Conservation (phyloP, 345 rosid genomes). For the Heritiera fomes region DNA sequence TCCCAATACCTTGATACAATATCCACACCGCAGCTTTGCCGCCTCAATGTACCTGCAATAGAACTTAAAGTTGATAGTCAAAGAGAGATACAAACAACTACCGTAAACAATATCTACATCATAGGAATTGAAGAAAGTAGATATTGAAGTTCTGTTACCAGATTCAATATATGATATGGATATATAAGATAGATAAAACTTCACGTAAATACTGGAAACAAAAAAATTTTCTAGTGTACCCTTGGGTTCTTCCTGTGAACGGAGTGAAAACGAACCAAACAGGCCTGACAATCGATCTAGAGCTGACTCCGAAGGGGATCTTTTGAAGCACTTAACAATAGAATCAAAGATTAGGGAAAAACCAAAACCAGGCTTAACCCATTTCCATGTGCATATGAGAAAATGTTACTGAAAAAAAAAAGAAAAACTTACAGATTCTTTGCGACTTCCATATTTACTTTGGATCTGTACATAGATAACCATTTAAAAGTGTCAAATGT, state of each 20-base stretch:
- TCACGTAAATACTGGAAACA: background rate
- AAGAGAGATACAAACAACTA: background rate
- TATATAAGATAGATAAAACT: background rate
- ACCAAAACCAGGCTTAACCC: background rate
- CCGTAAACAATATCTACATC: background rate
- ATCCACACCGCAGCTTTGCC: conserved; percentile 76
- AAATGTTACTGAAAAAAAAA: background rate
- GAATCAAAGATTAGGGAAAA: conserved; percentile 2
- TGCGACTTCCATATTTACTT: background rate
- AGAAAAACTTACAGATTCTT: conserved; percentile 5
- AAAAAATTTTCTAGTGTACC: conserved; percentile 40
- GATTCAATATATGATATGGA: background rate
- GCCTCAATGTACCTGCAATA: conserved; percentile 57
- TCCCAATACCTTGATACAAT: conserved; percentile 54
- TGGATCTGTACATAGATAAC: conserved; percentile 47
- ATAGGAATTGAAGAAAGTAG: background rate
- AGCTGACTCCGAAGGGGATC: conserved; percentile 79
- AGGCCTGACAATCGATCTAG: conserved; percentile 73
- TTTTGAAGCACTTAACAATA: conserved; percentile 54
- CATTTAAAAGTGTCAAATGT: background rate
- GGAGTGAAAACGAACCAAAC: conserved; percentile 66
- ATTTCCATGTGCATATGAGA: background rate
- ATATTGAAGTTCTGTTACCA: background rate
- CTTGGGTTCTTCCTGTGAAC: conserved; percentile 57
- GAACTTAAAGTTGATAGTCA: conserved; percentile 5